Conservation (phyloP, 345 rosid species). For the Linum lewisii region DNA sequence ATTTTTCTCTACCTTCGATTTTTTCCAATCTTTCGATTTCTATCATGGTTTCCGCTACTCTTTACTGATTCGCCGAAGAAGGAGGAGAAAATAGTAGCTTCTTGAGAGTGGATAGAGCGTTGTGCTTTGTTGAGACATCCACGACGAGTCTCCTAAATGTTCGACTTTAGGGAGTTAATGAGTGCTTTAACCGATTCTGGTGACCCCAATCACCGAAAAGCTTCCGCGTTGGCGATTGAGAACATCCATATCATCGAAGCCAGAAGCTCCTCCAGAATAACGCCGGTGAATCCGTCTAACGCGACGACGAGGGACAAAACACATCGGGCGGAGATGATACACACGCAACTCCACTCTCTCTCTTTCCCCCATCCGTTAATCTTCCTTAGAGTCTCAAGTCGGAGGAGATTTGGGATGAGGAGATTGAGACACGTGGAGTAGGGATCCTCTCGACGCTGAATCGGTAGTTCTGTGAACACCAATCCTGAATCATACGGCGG, state of each 20-base stretch:
- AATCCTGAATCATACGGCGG: constrained; percentile 49
- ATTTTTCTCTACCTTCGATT: too few relatives aligned
- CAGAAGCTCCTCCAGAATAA: constrained; percentile 27
- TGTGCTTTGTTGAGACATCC: constrained; percentile 19
- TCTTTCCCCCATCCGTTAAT: constrained; percentile 35
- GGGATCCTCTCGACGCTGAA: constrained; percentile 44
- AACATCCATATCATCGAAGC: constrained; percentile 28
- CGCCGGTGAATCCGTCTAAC: constrained; percentile 26
- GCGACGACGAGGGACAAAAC: constrained; percentile 19
- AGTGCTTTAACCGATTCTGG: constrained; percentile 23
- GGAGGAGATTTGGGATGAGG: constrained; percentile 20
- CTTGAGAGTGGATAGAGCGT: constrained; percentile 24
- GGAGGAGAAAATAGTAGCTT: too few relatives aligned
- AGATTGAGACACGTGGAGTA: constrained; percentile 43
- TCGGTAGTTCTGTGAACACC: constrained; percentile 42
- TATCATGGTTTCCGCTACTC: constrained; percentile 13
- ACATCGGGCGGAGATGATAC: constrained; percentile 21
- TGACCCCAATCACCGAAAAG: constrained; percentile 23
- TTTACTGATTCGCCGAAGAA: constrained; percentile 12
- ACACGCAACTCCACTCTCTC: constrained; percentile 35
- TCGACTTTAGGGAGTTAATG: constrained; percentile 22
- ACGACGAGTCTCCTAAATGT: background rate
- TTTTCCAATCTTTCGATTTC: constrained; percentile 18
- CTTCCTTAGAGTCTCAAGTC: constrained; percentile 16
- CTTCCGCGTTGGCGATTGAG: constrained; percentile 23